Conservation (phyloP, 177 flowering plant species). For the Vitis hybrid region DNA sequence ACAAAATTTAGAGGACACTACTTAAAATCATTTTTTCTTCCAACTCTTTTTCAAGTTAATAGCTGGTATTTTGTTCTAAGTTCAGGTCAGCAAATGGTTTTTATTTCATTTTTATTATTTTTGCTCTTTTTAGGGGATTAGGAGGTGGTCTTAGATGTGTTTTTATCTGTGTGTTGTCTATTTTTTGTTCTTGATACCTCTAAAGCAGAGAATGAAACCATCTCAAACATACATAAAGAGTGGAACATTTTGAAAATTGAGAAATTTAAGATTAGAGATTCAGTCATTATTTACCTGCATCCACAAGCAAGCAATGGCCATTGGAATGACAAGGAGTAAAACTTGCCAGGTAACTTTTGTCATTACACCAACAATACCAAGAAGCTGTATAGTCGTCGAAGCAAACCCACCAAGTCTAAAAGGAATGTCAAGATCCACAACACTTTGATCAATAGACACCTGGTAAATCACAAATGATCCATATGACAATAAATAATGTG, state of each 20-base stretch:
- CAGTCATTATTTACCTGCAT: constrained; percentile 73
- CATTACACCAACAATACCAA: constrained; percentile 98
- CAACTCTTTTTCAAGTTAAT: too few relatives aligned
- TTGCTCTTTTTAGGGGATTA: too few relatives aligned
- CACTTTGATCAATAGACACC: constrained; percentile 99
- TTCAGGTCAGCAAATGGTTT: too few relatives aligned
- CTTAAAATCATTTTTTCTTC: too few relatives aligned
- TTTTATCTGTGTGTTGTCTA: too few relatives aligned
- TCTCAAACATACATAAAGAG: too few relatives aligned
- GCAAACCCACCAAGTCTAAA: constrained; percentile 99
- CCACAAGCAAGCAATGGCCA: constrained; percentile 98
- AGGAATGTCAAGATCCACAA: constrained; percentile 97
- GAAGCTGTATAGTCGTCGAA: constrained; percentile 91
- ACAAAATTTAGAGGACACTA: too few relatives aligned
- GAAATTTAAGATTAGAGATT: not conserved
- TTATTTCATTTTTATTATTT: too few relatives aligned
- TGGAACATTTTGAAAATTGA: not conserved
- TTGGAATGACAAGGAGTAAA: constrained; percentile 87
- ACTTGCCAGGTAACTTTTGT: constrained; percentile 96
- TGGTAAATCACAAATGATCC: constrained; percentile 30
- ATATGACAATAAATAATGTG: constrained; percentile 12
- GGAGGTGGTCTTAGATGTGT: too few relatives aligned
- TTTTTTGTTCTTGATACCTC: too few relatives aligned
- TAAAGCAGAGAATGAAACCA: too few relatives aligned
- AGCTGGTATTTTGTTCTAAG: too few relatives aligned